Base-by-base conservation (phyloP, 176 grass and related monocot genomes). In the Phragmites australis region DNA sequence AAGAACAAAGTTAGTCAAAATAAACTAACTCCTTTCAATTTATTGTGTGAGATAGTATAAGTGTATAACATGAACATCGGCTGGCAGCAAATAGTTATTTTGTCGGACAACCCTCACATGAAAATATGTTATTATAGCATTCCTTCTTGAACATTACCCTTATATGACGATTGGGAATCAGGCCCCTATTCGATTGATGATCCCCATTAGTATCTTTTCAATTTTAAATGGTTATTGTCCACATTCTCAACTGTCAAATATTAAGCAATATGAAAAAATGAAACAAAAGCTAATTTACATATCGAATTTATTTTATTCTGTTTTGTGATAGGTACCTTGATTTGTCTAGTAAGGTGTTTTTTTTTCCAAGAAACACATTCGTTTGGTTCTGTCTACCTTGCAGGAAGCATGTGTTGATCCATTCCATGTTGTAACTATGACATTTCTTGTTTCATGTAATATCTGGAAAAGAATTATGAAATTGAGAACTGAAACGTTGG, bases 271-370 rank as follows among this genome's bases (percentile, higher is more conserved):
- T n/a, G 8, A 74, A 39, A 52, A 39, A n/a, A 2, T 52, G 2
- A 60, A 0, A 26, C 6, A 45, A 40, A 59, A 45, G 25, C 19
- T 34, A 25, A 58, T 60, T 42, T 72, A 32, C 19, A 27, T 19
- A 27, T 9, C 46, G 17, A 22, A 41, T 59, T 72, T 50, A 19
- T 76, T 76, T 75, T 50, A 19, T 76, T 76, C 59, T 30, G 4
- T 61, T 72, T 49, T 49, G 55, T 49, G n/a, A 72, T 16, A n/a
- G 6, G 6, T 31, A 46, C 25, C 17, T 68, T 55, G 37, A 44
- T 31, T 45, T 43, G 46, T 32, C 6, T 59, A 31, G 19, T 16
- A 30, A 31, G 34, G 34, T 70, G 12, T 16, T 64, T 63, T 53
- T 9, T 22, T 59, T 63, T 21, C 6, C 3, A 57, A 85, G 10